Evolutionary conservation across 768 basidiomycete genomes (phyloP).

Genomic region (Harrya chromipes): DNA sequence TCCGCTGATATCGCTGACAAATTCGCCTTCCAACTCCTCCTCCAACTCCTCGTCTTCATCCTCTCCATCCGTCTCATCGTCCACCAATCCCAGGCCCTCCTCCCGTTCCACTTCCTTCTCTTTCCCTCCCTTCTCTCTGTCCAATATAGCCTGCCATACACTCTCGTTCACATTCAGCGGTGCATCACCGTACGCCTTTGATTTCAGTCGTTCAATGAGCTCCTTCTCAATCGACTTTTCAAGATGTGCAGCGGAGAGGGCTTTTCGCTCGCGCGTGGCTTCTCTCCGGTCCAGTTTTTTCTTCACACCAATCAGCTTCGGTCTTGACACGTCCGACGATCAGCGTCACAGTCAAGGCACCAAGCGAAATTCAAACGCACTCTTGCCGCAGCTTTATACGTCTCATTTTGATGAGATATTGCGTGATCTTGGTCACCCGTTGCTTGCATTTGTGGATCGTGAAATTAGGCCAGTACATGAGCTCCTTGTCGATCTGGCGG

Average conservation of each 20-base stretch:
- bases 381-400: constrained; percentile 81
- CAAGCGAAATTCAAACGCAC: constrained; percentile 42
- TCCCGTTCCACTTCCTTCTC: constrained; percentile 44
- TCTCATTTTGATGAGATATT: constrained; percentile 98
- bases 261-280: constrained; percentile 90
- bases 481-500: constrained; percentile 84
- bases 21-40: constrained; percentile 52
- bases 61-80: constrained; percentile 56
- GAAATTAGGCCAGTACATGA: constrained; percentile 99
- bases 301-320: constrained; percentile 92
- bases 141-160: constrained; percentile 91
- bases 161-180: constrained; percentile 97
- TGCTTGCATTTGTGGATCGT: constrained; percentile 99
- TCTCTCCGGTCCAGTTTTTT: constrained; percentile 96
- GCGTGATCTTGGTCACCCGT: constrained; percentile 96
- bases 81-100: constrained; percentile 40
- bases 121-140: constrained; percentile 61
- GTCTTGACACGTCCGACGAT: constrained; percentile 43
- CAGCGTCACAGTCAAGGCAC: neutral
- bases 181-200: constrained; percentile 95
- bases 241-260: constrained; percentile 90
- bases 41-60: constrained; percentile 49
- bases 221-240: constrained; percentile 96
- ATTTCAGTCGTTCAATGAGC: constrained; percentile 90
- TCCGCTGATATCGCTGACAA: constrained; percentile 53